A percentile compares a stretch with the other conserved stretches of the same genome.
These are phyloP conservation scores for Zelonia costaricensis DNA, from an alignment of 208 protist genomes.

Conservation along the genomic window DNA sequence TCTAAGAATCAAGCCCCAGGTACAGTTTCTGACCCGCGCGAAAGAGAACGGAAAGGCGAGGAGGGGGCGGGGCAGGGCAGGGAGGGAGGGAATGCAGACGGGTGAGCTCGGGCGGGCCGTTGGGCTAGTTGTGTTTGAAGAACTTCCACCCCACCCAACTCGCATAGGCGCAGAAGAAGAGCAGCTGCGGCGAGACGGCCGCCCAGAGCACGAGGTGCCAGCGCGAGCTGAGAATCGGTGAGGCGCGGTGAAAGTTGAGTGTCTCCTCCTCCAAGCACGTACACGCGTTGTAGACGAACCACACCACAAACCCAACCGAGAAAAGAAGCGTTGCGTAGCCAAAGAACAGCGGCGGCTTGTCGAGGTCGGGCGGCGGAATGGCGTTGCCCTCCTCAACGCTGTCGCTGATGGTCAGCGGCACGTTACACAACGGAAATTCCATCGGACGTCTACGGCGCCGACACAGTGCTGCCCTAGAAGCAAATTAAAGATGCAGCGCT, in stretches of 20 bases:
- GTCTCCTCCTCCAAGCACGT: constrained; percentile 7
- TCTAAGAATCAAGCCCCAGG: too few species aligned
- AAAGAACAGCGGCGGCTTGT: constrained; percentile 16
- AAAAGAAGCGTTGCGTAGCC: constrained; percentile 25
- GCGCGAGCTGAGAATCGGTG: constrained; percentile 21
- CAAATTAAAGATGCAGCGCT: too few species aligned
- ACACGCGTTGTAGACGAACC: constrained; percentile 21
- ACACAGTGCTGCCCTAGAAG: too few species aligned
- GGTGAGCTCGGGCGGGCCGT: too few species aligned
- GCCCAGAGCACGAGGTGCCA: constrained; percentile 32
- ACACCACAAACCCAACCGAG: constrained; percentile 16
- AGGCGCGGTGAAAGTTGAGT: constrained; percentile 14
- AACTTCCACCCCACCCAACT: constrained; percentile 39
- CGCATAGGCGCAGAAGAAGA: constrained; percentile 32
- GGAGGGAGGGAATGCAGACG: too few species aligned
- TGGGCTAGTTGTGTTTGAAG: constrained; percentile 35
- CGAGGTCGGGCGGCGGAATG: constrained; percentile 18
- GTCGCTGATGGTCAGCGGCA: neutral
- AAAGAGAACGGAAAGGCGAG: neutral
- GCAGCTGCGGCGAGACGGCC: constrained; percentile 26
- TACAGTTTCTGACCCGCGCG: too few species aligned
- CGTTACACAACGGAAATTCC: constrained; percentile 4
- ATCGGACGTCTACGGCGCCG: neutral
- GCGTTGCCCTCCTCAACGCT: constrained; percentile 14
- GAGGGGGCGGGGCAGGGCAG: neutral